These are phyloP conservation scores for Komagataea norvegica DNA, from an alignment of 1,139 yeast genomes.

Conservation along the genomic window DNA sequence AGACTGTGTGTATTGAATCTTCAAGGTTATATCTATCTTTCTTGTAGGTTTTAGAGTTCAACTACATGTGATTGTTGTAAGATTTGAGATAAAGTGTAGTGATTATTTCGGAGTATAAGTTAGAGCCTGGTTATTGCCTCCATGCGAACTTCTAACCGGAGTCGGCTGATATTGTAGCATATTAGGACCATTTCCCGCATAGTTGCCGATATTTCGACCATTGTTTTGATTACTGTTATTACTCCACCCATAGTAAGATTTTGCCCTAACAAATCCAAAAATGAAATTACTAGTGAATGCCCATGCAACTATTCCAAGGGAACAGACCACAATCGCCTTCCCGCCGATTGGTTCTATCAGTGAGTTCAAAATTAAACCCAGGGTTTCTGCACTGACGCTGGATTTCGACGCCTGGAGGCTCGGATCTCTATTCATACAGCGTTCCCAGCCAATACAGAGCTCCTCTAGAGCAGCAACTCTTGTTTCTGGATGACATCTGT, in stretches of 20 bases:
- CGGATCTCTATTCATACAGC: slow-evolving; percentile 59
- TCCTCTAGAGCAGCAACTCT: slow-evolving; percentile 57
- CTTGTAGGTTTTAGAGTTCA: too few relatives aligned
- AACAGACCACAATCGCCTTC: slow-evolving; percentile 44
- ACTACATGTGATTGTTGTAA: background rate
- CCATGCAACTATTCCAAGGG: slow-evolving; percentile 23
- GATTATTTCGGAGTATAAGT: too few relatives aligned
- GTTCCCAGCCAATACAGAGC: slow-evolving; percentile 55
- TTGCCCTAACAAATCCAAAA: slow-evolving; percentile 36
- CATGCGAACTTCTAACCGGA: too few relatives aligned
- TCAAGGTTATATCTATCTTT: too few relatives aligned
- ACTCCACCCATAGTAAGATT: slow-evolving; percentile 32
- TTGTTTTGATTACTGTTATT: slow-evolving; percentile 7
- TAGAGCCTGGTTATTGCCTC: too few relatives aligned
- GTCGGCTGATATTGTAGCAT: slow-evolving; percentile 1
- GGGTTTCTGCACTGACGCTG: slow-evolving; percentile 54
- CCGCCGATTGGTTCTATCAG: slow-evolving; percentile 60
- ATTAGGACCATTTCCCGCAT: background rate
- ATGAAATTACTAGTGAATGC: slow-evolving; percentile 33
- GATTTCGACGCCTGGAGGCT: slow-evolving; percentile 37
- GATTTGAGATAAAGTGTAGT: too few relatives aligned
- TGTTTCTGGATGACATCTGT: slow-evolving; percentile 51
- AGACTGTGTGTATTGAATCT: background rate
- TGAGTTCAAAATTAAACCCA: slow-evolving; percentile 59
- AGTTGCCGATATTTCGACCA: background rate